Base-by-base conservation (phyloP, 2,329 filamentous ascomycete genomes). In the Eutypella sp. region DNA sequence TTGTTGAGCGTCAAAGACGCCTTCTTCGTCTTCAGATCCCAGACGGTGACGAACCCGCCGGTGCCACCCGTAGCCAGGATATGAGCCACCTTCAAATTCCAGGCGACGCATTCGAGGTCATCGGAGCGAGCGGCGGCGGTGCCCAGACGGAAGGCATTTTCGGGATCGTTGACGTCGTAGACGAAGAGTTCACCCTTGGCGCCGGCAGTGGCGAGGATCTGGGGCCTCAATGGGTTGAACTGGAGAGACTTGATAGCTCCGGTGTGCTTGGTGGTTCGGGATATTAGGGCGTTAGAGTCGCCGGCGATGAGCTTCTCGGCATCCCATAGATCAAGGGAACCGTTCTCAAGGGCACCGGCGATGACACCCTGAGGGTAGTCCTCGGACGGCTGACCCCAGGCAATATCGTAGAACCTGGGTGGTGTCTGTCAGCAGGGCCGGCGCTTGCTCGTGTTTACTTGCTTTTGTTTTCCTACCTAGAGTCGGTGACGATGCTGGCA, bases 21-120 rank as follows among this genome's bases (percentile, higher is more conserved):
- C 72, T 96, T 96, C 79, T 96, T 97, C 11, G 89, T 90, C 75
- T 96, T 96, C 54, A 97, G 78, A 70, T 99, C 93, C 93, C 93
- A 99, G 16, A 99, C 92, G 2, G 93, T 97, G 29, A 97, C 91
- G 61, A 97, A 95, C 4, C 93, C 93, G 41, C 90, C 91, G 51
- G 83, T 87, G 63, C 91, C 92, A 55, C 93, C 93, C 9, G 92
- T 97, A 16, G 92, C 93, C 56, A 99, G 73, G 64, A 99, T 99
- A 64, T 99, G 92, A 13, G 92, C 82, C 36, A 97, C 92, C 72
- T 95, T 97, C 63, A 90, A 91, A 70, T 99, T 99, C 95, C 95
- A 99, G 57, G 96, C 92, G 49, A 99, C 76, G 55, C 91, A 95
- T 61, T 97, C 93, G 54, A 97, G 88, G 58, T 99, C 93, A 60